phyloP scores from a whole-genome alignment of 2,329 filamentous ascomycete species.

The Microthyrium microscopicum region DNA sequence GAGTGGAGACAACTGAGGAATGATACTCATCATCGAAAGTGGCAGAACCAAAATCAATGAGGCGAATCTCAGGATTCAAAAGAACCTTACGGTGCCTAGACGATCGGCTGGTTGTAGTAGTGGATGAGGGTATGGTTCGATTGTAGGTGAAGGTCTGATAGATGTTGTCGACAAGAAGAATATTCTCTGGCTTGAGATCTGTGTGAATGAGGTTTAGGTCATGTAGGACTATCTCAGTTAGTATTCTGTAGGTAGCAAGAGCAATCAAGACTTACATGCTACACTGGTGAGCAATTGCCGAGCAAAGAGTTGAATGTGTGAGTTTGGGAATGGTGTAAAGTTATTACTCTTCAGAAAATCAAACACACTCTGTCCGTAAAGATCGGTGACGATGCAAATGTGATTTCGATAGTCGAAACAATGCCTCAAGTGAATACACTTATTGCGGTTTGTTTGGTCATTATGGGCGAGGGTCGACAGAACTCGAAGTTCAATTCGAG shows the following conservation, averaged over 20 bases:
- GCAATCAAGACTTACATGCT: conserved; percentile 72
- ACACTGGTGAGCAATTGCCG: conserved; percentile 95
- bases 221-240: conserved; percentile 53
- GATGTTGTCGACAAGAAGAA: conserved; percentile 45
- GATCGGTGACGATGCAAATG: conserved; percentile 69
- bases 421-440: conserved; percentile 90
- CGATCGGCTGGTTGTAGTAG: conserved; percentile 37
- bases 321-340: conserved; percentile 95
- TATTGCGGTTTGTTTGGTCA: conserved; percentile 80
- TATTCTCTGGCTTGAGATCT: conserved; percentile 52
- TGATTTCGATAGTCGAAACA: conserved; percentile 96
- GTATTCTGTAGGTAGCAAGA: not conserved
- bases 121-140: conserved; percentile 48
- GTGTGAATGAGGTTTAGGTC: conserved; percentile 97
- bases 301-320: conserved; percentile 94
- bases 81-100: conserved; percentile 46
- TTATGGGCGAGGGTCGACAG: conserved; percentile 83
- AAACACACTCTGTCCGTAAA: conserved; percentile 89
- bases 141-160: conserved; percentile 57
- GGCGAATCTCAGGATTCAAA: conserved; percentile 47
- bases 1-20: conserved; percentile 48
- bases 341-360: conserved; percentile 92
- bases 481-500: conserved; percentile 83
- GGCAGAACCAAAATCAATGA: conserved; percentile 52
- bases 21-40: conserved; percentile 55